Percentiles rank a stretch among this genome's conserved stretches.
Evolutionary conservation across 768 basidiomycete species (phyloP).

Genomic region (Rhizopogon rudus): DNA sequence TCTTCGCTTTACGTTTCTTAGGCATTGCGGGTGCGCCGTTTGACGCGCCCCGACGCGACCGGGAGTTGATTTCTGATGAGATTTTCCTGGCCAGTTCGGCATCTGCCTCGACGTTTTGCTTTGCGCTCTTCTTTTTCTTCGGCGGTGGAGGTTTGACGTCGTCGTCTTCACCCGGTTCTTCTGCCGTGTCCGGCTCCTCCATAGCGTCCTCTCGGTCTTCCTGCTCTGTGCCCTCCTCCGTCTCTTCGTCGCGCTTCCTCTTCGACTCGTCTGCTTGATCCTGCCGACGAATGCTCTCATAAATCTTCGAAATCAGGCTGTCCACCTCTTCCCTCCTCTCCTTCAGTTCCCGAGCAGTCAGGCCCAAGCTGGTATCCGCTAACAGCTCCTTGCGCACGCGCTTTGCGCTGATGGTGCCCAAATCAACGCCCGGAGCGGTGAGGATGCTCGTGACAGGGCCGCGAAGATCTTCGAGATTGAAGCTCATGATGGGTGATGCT

Average conservation of each 20-base stretch:
- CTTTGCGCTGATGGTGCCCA: slow-evolving; percentile 81
- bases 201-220: slow-evolving; percentile 12
- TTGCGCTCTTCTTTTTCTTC: slow-evolving; percentile 39
- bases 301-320: slow-evolving; percentile 59
- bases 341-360: slow-evolving; percentile 59
- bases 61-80: slow-evolving; percentile 64
- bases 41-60: slow-evolving; percentile 43
- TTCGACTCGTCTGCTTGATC: slow-evolving; percentile 20
- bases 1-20: slow-evolving; percentile 44
- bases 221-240: slow-evolving; percentile 17
- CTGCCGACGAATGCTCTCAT: slow-evolving; percentile 48
- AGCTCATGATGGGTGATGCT: slow-evolving; percentile 34
- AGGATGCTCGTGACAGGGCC: slow-evolving; percentile 65
- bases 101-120: slow-evolving; percentile 51
- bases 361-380: slow-evolving; percentile 38
- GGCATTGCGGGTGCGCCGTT: slow-evolving; percentile 33
- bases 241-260: slow-evolving; percentile 25
- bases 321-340: slow-evolving; percentile 68
- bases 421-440: slow-evolving; percentile 70
- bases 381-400: slow-evolving; percentile 74
- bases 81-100: slow-evolving; percentile 68
- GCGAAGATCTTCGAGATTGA: slow-evolving; percentile 52
- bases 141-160: slow-evolving; percentile 6
- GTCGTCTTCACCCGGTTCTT: slow-evolving; percentile 14
- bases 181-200: slow-evolving; percentile 15